These are phyloP conservation scores for Zoysia matrella DNA, from an alignment of 202 grass and related monocot species.

Conservation along the genomic window DNA sequence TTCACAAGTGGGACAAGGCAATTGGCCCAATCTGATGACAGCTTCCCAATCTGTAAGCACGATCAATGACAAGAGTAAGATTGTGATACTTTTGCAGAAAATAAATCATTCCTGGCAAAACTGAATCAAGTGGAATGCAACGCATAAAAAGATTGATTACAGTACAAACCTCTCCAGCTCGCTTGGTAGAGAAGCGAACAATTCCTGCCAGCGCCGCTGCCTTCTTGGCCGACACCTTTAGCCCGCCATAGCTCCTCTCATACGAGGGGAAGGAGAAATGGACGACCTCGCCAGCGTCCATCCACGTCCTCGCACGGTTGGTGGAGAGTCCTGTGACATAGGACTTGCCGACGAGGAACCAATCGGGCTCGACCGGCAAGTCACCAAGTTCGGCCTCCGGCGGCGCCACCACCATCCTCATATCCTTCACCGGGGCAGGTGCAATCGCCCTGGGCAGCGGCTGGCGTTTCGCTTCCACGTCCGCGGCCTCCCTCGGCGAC, in stretches of 20 bases:
- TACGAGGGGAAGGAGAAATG: slow-evolving; percentile 75
- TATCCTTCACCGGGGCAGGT: slow-evolving; percentile 26
- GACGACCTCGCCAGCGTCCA: slow-evolving; percentile 77
- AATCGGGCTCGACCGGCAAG: slow-evolving; percentile 68
- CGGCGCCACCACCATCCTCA: slow-evolving; percentile 60
- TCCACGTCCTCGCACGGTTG: slow-evolving; percentile 55
- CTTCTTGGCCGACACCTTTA: slow-evolving; percentile 55
- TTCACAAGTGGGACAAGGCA: slow-evolving; percentile 78
- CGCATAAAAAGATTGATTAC: neutral
- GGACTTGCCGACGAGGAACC: slow-evolving; percentile 72
- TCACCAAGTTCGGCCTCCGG: slow-evolving; percentile 67
- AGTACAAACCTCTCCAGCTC: slow-evolving; percentile 71
- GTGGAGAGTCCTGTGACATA: slow-evolving; percentile 77
- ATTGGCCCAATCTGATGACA: slow-evolving; percentile 69
- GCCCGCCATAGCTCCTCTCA: slow-evolving; percentile 34
- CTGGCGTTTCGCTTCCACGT: neutral
- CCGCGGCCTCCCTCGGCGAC: neutral
- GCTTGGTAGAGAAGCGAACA: slow-evolving; percentile 85
- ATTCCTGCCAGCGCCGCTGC: slow-evolving; percentile 59
- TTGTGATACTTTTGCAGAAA: neutral
- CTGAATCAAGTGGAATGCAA: neutral
- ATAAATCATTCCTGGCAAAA: neutral
- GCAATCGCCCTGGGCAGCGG: slow-evolving; percentile 35
- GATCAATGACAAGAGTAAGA: neutral
- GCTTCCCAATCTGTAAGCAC: slow-evolving; percentile 69